Percentiles rank a stretch among this genome's conserved stretches.
Evolutionary conservation across 257 asterid genomes (phyloP).

Genomic region (Penstemon newberryi): DNA sequence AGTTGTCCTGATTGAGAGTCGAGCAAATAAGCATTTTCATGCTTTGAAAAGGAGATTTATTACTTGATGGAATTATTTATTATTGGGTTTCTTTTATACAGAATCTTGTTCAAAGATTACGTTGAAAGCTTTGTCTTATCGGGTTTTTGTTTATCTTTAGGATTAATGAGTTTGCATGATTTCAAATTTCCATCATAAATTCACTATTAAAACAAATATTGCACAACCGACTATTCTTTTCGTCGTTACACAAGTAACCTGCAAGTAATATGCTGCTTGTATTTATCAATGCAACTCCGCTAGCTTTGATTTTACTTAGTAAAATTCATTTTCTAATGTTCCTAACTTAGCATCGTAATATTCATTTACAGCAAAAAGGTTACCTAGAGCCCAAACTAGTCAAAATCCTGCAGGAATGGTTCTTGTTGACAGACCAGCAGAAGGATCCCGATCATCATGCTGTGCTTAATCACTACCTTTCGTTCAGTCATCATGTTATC

Average conservation of each 20-base stretch:
- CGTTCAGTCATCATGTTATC: conserved; percentile 2
- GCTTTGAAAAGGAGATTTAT: too few relatives aligned
- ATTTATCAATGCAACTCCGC: not conserved
- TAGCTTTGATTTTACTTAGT: not conserved
- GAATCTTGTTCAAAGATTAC: too few relatives aligned
- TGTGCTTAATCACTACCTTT: conserved; percentile 39
- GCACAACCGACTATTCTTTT: too few relatives aligned
- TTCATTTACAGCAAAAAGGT: conserved; percentile 57
- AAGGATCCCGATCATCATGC: conserved; percentile 61
- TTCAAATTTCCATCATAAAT: not conserved
- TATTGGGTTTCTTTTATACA: too few relatives aligned
- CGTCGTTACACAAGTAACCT: too few relatives aligned
- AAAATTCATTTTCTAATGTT: not conserved
- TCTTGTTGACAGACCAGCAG: conserved; percentile 68
- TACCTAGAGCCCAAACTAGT: conserved; percentile 71
- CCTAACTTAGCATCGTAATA: conserved; percentile 3
- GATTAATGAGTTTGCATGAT: too few relatives aligned
- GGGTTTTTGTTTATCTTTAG: too few relatives aligned
- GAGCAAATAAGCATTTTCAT: too few relatives aligned
- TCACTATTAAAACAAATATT: not conserved
- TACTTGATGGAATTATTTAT: too few relatives aligned
- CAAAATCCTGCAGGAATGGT: conserved; percentile 79
- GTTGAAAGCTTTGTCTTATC: too few relatives aligned
- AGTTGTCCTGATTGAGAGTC: too few relatives aligned
- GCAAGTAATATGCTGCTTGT: too few relatives aligned